These are phyloP conservation scores for Metroxylon sagu DNA, from an alignment of 176 grass and related monocot species.

Conservation along the genomic window DNA sequence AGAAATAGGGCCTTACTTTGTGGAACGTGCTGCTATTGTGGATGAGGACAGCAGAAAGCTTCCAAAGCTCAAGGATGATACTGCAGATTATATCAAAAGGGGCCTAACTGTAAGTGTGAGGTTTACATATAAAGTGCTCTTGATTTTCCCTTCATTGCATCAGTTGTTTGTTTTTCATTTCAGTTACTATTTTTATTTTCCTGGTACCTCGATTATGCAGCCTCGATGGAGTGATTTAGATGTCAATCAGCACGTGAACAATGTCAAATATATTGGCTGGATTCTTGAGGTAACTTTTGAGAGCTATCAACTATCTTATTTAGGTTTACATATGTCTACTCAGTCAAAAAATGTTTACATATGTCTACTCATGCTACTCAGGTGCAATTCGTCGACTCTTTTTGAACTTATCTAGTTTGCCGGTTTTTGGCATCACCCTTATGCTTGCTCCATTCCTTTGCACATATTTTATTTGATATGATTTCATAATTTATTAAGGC, in stretches of 20 bases:
- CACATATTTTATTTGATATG: too few species aligned
- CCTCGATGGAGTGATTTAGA: slow-evolving; percentile 65
- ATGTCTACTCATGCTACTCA: too few species aligned
- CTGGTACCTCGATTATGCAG: slow-evolving; percentile 15
- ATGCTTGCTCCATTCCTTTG: too few species aligned
- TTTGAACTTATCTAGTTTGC: background rate
- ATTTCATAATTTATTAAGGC: too few species aligned
- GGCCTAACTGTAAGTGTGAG: slow-evolving; percentile 74
- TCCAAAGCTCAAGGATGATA: slow-evolving; percentile 47
- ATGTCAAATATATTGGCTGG: slow-evolving; percentile 87
- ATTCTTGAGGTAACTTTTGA: slow-evolving; percentile 53
- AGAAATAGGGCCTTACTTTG: slow-evolving; percentile 81
- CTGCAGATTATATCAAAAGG: slow-evolving; percentile 57
- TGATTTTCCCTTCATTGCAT: too few species aligned
- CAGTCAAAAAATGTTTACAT: too few species aligned
- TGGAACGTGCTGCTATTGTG: slow-evolving; percentile 45
- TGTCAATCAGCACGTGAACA: slow-evolving; percentile 80
- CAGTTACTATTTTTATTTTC: background rate
- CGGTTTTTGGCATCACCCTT: background rate
- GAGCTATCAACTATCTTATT: too few species aligned
- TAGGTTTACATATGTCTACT: too few species aligned
- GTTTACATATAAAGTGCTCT: background rate
- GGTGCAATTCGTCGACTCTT: background rate
- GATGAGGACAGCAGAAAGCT: slow-evolving; percentile 75
- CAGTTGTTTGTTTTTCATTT: background rate